phyloP scores from a whole-genome alignment of 1,284 basidiomycete species.

The Pseudozyma hubeiensis region DNA sequence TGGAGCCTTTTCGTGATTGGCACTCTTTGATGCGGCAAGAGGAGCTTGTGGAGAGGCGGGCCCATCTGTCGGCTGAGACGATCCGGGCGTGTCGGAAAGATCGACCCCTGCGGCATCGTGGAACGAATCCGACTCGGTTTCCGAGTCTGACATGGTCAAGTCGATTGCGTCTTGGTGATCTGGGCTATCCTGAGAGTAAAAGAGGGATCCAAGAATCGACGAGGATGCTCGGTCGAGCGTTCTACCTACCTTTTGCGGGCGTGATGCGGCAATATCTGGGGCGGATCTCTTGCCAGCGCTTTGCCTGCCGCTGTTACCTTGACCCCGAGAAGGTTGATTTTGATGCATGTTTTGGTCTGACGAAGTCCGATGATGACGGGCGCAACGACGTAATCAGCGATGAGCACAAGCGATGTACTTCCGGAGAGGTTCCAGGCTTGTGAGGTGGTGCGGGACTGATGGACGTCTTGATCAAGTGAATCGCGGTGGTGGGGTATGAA shows the following conservation, averaged over 20 bases:
- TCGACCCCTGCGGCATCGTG: constrained; percentile 2
- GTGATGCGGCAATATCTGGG: neutral
- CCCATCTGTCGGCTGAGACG: constrained; percentile 2
- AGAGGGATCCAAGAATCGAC: constrained; percentile 4
- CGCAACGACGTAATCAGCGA: no score
- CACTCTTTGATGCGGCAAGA: no score
- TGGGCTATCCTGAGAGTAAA: neutral
- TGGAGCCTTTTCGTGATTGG: neutral
- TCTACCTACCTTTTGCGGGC: neutral
- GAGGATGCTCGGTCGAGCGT: neutral
- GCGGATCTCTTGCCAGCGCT: no score
- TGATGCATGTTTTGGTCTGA: no score
- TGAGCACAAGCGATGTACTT: no score
- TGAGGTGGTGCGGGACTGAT: no score
- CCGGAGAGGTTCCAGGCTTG: no score
- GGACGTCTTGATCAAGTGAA: no score
- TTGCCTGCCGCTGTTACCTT: no score
- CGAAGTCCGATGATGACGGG: no score
- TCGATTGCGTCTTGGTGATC: neutral
- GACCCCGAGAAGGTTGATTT: no score
- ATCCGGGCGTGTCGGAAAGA: constrained; percentile 9
- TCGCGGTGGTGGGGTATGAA: no score
- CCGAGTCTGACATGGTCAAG: constrained; percentile 13
- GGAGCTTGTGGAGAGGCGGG: neutral
- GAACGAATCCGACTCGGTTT: constrained; percentile 12